Evolutionary conservation across 129 eudicot genomes (phyloP), one percentile per base, ranked within the genome.

Genomic region (Lactuca saligna): DNA sequence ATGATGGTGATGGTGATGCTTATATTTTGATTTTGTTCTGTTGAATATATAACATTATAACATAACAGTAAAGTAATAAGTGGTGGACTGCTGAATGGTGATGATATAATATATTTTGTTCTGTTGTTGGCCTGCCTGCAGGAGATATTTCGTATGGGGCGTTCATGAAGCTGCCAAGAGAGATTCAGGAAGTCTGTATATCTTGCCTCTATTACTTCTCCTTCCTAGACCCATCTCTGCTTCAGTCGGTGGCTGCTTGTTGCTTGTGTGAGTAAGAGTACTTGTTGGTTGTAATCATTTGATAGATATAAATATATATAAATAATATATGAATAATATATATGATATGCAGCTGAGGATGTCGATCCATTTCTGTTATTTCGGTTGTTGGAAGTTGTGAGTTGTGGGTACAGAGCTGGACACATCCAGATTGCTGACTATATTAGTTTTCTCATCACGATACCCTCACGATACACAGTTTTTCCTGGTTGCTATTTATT

Each of bases 261-360:
- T 94, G 99, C 79, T 77, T 89, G 73, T 67, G 99, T 94, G 76
- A 93, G 99, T 73, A 56, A 46, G 76, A 93, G 99, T 73, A 56
- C 46, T 56, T 25, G 29, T 25, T 25, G 29, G 2, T 25, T 25
- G 20, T 25, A 1, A 25, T 25, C 0, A 25, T 25, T 25, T 25
- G 29, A 25, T 25, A 25, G 29, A 25, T 25, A 25, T 0, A 25
- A 25, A 25, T 25, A 25, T n/a, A n/a, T n/a, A 20, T 0, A 20
- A 0, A 20, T 20, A 20, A 20, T 0, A 20, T 25, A 25, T 25
- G 29, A 25, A 25, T 25, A 25, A 25, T 25, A 0, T 0, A 20
- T 25, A 25, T 25, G 29, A 25, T 25, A 25, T 78, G 74, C 95
- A 93, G 97, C 87, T 58, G 75, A 65, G 56, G 87, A 81, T 74